These are phyloP conservation scores for Wickerhamiella hasegawae DNA, from an alignment of 805 yeast species.

Conservation along the genomic window DNA sequence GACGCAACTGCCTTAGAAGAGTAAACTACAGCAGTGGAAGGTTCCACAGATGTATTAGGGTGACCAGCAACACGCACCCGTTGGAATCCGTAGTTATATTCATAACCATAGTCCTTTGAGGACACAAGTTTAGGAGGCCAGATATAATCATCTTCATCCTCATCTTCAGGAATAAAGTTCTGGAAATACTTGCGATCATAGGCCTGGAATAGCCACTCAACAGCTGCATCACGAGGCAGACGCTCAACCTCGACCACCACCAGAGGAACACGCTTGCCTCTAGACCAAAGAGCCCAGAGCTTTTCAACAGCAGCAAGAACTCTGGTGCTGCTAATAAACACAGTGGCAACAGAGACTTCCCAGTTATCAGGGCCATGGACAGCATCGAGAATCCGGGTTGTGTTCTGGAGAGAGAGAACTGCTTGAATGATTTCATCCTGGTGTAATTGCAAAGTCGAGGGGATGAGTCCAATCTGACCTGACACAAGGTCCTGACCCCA, in stretches of 20 bases:
- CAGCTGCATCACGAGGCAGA: slow-evolving; percentile 17
- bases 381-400: slow-evolving; percentile 43
- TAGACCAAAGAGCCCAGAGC: slow-evolving; percentile 7
- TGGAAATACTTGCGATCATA: slow-evolving; percentile 10
- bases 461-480: slow-evolving; percentile 83
- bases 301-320: slow-evolving; percentile 1
- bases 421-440: slow-evolving; percentile 24
- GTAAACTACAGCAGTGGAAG: not conserved
- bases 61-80: not conserved
- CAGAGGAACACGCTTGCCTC: slow-evolving; percentile 8
- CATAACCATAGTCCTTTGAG: not conserved
- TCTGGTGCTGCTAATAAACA: slow-evolving; percentile 33
- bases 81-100: not conserved
- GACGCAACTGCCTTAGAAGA: not conserved
- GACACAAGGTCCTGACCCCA: slow-evolving; percentile 46
- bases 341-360: slow-evolving; percentile 30
- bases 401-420: slow-evolving; percentile 56
- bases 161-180: slow-evolving; percentile 11
- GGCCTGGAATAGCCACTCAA: slow-evolving; percentile 17
- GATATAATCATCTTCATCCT: slow-evolving; percentile 10
- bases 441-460: slow-evolving; percentile 44
- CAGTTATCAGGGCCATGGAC: slow-evolving; percentile 27
- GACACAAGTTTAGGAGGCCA: not conserved
- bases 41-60: not conserved
- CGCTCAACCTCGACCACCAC: slow-evolving; percentile 12